Evolutionary conservation across 164 flowering plant genomes (phyloP), one percentile per base, ranked within the genome.

Genomic region (Vitis amurensis): DNA sequence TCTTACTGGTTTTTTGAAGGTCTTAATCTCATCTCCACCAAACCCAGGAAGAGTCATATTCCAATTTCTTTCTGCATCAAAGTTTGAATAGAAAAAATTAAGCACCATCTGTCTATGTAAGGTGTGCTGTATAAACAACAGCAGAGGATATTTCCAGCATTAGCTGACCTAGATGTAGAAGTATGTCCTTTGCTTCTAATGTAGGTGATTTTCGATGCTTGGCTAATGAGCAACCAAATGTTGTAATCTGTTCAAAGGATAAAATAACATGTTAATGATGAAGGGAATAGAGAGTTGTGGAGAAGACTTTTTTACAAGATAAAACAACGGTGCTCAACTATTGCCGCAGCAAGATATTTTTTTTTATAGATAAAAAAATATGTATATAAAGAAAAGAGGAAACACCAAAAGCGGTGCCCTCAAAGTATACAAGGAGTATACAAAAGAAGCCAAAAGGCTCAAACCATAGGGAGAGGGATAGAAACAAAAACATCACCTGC

Each of bases 181-280:
- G 91, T 60, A 96, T 91, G 78, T 96, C 98, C 74, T 92, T 93
- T 67, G 99, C 90, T 83, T 96, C 99, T 79, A 96, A 75, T 12
- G 86, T 87, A 65, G 77, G 81, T 37, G 98, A 96, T 71, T 90
- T 91, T 2, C 98, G 89, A 80, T 96, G 98, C 83, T 93, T 96
- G 69, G 99, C 98, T 73, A 93, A 72, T n/a, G 91, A 91, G 76
- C 99, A 96, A 60, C 91, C 97, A 81, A 86, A 85, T 48, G 94
- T 85, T 17, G 97, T 89, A 61, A 91, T 87, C 99, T 96, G 83
- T 62, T 68, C 68, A 71, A 66, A 48, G 49, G 44, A 49, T 0
- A 69, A 37, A 37, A 37, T 37, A 37, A 37, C 44, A 37, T 3
- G 44, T 37, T 37, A 37, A 37, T 37, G 44, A 37, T 6, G 44